Base-by-base conservation (phyloP, 169 alveolate species). In the Plasmodium chabaudi region DNA sequence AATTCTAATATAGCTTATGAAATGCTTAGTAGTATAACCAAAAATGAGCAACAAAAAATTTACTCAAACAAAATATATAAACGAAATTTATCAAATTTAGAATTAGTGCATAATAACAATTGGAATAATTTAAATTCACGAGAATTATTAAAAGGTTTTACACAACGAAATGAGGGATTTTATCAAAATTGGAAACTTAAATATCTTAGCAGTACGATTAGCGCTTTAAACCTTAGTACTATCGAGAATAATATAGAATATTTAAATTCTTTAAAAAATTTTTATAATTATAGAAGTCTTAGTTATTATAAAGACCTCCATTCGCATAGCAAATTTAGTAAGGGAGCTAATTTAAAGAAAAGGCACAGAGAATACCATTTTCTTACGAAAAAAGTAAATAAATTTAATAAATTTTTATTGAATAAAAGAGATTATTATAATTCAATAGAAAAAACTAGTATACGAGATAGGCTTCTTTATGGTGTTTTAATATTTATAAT, bases 341-440 rank as follows among this genome's bases (percentile, higher is more conserved):
- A 47, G 47, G 42, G 23, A 15, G 49, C 21, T 46, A 27, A 1
- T 34, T 27, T 63, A 47, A 77, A 57, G 34, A 77, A 77, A 64
- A 77, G 63, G 47, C 64, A 53, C 27, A 65, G 77, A 64, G 77
- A 77, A 34, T 63, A 64, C 63, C 88, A 77, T 44, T 5, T 57
- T 19, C 27, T 77, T 63, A 77, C 88, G 10, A 63, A 46, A 10
- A 57, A 56, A 34, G n/a, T 77, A 17, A 77, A 56, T 64, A 39
- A 61, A 9, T 77, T 7, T 23, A 23, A 77, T 77, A 77, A 77
- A 77, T 64, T 77, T 27, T 69, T 77, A 15, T 23, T 77, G 53
- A 77, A 68, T 12, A 77, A 77, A 64, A 77, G 65, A 60, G 13
- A 64, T 47, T 44, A 77, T 39, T 77, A 77, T 57, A 77, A 23